phyloP scores from a whole-genome alignment of 164 flowering plant genomes.

The Hamamelis virginiana region DNA sequence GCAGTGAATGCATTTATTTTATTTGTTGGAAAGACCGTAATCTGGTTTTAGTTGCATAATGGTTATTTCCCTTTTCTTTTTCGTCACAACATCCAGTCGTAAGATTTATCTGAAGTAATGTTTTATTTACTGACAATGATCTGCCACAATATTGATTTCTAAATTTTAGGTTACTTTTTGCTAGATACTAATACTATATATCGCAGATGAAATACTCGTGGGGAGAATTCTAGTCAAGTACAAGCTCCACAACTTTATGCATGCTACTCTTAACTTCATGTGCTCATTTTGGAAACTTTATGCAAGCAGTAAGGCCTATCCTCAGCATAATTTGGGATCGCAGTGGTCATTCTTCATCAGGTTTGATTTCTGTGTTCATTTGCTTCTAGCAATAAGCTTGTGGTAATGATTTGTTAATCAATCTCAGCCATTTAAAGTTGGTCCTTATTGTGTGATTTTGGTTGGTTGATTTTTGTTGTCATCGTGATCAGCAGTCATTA shows the following conservation, averaged over 20 bases:
- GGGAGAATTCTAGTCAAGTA: background rate
- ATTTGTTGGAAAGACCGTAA: background rate
- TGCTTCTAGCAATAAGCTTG: too few relatives aligned
- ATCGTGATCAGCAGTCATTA: too few relatives aligned
- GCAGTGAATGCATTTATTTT: background rate
- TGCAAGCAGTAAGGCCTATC: background rate
- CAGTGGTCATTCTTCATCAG: background rate
- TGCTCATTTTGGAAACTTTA: background rate
- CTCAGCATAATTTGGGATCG: slow-evolving; percentile 1
- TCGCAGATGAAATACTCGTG: background rate
- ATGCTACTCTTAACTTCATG: background rate
- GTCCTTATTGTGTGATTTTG: too few relatives aligned
- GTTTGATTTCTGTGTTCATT: background rate
- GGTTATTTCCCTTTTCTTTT: too few relatives aligned
- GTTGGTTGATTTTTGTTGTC: too few relatives aligned
- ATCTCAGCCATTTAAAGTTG: background rate
- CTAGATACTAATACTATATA: background rate
- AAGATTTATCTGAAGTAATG: too few relatives aligned
- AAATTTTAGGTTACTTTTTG: background rate
- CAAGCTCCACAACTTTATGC: background rate
- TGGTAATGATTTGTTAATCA: background rate
- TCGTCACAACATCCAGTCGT: too few relatives aligned
- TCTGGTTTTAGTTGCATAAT: background rate
- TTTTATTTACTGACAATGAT: background rate
- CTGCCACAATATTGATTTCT: background rate